Evolutionary conservation across 805 yeast species (phyloP).

Genomic region (Kregervanrija fluxuum): DNA sequence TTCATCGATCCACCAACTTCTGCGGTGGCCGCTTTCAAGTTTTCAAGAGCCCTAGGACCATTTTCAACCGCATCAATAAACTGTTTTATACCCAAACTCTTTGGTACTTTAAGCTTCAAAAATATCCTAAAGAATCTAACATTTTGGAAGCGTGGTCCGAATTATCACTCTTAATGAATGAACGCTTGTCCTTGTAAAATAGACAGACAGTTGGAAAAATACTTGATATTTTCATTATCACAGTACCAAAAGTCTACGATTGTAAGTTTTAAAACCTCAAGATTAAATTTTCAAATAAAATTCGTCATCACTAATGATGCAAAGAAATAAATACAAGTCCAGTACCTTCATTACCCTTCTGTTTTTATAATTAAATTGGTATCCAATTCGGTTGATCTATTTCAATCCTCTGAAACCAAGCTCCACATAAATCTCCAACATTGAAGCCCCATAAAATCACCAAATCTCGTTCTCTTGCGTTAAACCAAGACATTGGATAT

Average conservation of each 20-base stretch:
- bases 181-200: conserved; percentile 18
- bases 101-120: conserved; percentile 15
- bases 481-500: conserved; percentile 25
- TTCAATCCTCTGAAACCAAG: conserved; percentile 27
- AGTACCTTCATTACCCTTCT: conserved; percentile 13
- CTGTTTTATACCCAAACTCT: conserved; percentile 9
- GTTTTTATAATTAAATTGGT: conserved; percentile 22
- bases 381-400: conserved; percentile 20
- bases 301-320: conserved; percentile 20
- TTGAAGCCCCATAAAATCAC: too few relatives aligned
- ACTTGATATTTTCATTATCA: conserved; percentile 29
- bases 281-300: conserved; percentile 19
- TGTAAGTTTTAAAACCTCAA: conserved; percentile 19
- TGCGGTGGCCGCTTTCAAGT: conserved; percentile 20
- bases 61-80: too few relatives aligned
- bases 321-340: conserved; percentile 23
- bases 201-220: conserved; percentile 32
- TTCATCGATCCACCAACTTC: conserved; percentile 17
- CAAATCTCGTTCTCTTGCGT: too few relatives aligned
- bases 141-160: conserved; percentile 33
- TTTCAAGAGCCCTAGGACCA: conserved; percentile 22
- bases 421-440: conserved; percentile 22
- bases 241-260: conserved; percentile 28
- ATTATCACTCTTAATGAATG: conserved; percentile 31
- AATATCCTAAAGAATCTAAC: conserved; percentile 29